phyloP scores from a whole-genome alignment of 2,329 filamentous ascomycete species.

The Fusarium pseudocircinatum region DNA sequence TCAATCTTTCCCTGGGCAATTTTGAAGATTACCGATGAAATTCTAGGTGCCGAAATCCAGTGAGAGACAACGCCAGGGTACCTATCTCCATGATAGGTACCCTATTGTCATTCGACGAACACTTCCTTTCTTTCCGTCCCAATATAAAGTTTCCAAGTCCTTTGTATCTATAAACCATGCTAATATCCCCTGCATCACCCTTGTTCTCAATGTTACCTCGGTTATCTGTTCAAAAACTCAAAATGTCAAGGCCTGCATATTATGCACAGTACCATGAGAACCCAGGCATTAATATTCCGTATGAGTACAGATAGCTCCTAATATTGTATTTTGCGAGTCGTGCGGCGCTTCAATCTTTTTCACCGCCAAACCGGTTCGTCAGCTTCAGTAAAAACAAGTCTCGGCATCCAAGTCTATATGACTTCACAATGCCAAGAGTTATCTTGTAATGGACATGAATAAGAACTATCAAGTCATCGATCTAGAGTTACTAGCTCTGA shows the following conservation, averaged over 20 bases:
- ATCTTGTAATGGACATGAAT: neutral
- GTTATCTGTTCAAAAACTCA: neutral
- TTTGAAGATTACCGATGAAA: neutral
- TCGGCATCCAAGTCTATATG: neutral
- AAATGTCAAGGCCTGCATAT: fast-evolving
- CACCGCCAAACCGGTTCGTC: fast-evolving
- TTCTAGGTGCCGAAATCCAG: fast-evolving
- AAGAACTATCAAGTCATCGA: neutral
- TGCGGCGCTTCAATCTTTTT: fast-evolving
- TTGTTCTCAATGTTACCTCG: no score
- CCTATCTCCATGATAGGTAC: neutral
- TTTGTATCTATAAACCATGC: fast-evolving
- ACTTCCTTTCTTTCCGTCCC: no score
- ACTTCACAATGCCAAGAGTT: neutral
- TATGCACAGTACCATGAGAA: neutral
- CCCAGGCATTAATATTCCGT: fast-evolving
- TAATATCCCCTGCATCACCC: fast-evolving
- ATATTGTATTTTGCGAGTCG: fast-evolving
- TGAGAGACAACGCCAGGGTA: fast-evolving
- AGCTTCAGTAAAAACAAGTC: neutral
- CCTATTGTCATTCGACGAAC: neutral
- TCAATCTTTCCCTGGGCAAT: fast-evolving
- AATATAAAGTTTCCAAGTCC: neutral
- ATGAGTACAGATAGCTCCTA: neutral
- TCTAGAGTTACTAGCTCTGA: fast-evolving